Base-by-base conservation (phyloP, 1,139 yeast genomes). In the Yamadazyma siamensis region DNA sequence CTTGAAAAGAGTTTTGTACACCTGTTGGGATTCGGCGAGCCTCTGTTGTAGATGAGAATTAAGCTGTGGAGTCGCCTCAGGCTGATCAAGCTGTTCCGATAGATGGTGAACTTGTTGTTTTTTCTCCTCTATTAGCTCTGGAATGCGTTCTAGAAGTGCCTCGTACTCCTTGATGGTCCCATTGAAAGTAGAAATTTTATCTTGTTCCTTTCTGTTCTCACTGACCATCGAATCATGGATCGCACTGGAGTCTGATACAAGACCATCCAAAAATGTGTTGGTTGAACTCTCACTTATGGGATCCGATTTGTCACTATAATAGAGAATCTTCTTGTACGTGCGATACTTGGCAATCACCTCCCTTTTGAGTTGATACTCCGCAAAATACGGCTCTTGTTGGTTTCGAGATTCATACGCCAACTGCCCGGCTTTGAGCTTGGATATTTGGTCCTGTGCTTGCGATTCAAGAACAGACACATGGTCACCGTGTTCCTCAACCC, bases 241-340 rank as follows among this genome's bases (percentile, higher is more conserved):
- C n/a, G n/a, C n/a, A n/a, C n/a, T n/a, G n/a, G n/a, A n/a, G n/a
- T n/a, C n/a, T n/a, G n/a, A n/a, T 7, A 37, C 33, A n/a, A 31
- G 10, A n/a, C 28, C 11, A 3, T 26, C 18, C 8, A 36, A 24
- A 5, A 25, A 23, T 40, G 43, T 10, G 56, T 46, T 18, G 45
- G 72, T 62, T 3, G 59, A 41, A 10, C 69, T 65, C 10, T 56
- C 54, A 6, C 59, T 60, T 16, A 66, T 60, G 26, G 60, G 58
- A 31, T 65, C 71, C 32, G 59, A 58, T 39, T 64, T 64, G 30
- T 53, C 60, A 3, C 64, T 55, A 23, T 43, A 44, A 34, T 52
- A 66, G 0, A 68, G 61, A 4, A 66, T 43, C 28, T 46, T 55
- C 11, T 47, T 38, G 33, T 52, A 57, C 3, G 60, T 41, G 4